A percentile compares a stretch with the other conserved stretches of the same genome.
These are phyloP conservation scores for Musa itinerans DNA, from an alignment of 176 grass and related monocot genomes.

Conservation along the genomic window DNA sequence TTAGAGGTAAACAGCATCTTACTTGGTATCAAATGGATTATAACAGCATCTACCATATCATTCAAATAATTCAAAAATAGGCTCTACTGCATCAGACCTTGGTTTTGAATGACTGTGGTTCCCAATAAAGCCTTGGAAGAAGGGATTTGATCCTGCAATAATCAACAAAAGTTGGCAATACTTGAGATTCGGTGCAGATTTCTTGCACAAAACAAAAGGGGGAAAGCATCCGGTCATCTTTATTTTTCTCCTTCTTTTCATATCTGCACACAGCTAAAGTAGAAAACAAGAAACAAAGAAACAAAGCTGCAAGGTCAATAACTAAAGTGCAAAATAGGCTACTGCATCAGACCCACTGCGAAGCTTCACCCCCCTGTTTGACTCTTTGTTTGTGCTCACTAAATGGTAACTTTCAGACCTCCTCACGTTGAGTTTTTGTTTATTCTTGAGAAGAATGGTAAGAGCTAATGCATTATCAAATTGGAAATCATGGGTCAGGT, in stretches of 20 bases:
- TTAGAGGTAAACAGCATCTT: no score
- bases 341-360: neutral
- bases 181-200: neutral
- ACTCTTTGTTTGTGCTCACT: no score
- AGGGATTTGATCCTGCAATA: neutral
- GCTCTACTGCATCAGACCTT: neutral
- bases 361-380: neutral
- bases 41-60: no score
- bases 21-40: no score
- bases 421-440: neutral
- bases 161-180: neutral
- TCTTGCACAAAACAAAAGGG: neutral
- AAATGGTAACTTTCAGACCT: neutral
- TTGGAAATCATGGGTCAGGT: neutral
- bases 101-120: neutral
- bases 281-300: neutral
- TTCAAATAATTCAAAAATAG: neutral
- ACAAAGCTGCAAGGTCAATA: neutral
- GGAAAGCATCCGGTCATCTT: neutral
- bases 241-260: neutral
- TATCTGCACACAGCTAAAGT: neutral
- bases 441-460: neutral
- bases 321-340: neutral
- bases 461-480: neutral
- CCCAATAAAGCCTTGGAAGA: conserved; percentile 4